These are phyloP conservation scores for Rhynchosporium graminicola DNA, from an alignment of 2,329 filamentous ascomycete genomes.

Conservation along the genomic window DNA sequence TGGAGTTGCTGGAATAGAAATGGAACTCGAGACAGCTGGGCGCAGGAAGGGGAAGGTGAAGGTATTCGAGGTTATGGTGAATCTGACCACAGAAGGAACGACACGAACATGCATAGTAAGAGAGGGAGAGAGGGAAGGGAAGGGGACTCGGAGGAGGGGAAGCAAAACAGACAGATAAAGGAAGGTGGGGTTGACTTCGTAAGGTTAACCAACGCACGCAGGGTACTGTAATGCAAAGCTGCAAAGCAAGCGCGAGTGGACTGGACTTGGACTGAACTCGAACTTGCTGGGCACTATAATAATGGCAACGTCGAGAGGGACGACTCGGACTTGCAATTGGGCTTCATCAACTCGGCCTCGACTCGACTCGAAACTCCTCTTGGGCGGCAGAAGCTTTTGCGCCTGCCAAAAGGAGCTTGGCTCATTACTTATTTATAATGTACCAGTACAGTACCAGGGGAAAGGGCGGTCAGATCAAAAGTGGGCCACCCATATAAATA, in stretches of 20 bases:
- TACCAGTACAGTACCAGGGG: not conserved
- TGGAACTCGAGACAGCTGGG: slow-evolving; percentile 30
- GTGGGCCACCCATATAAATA: not conserved
- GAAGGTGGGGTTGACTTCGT: slow-evolving; percentile 16
- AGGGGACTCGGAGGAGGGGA: no score
- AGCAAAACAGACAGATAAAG: not conserved
- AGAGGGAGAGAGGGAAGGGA: slow-evolving; percentile 9
- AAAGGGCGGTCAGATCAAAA: slow-evolving; percentile 21
- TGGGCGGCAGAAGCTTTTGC: slow-evolving; percentile 7
- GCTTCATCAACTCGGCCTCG: not conserved
- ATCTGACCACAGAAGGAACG: slow-evolving; percentile 33
- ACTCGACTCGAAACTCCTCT: not conserved
- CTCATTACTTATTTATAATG: no score
- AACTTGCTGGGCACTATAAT: not conserved
- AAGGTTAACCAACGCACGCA: no score
- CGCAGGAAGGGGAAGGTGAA: slow-evolving; percentile 22
- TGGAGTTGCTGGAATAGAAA: slow-evolving; percentile 29
- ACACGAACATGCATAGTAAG: slow-evolving; percentile 39
- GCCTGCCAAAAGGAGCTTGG: slow-evolving; percentile 13
- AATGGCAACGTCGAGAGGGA: no score
- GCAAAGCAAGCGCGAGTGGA: not conserved
- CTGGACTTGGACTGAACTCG: slow-evolving; percentile 4
- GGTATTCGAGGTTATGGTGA: slow-evolving; percentile 32
- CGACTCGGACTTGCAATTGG: no score
- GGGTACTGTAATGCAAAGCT: not conserved